Base-by-base conservation (phyloP, 192 early-diverging fungal species). In the Coemansia sp. region DNA sequence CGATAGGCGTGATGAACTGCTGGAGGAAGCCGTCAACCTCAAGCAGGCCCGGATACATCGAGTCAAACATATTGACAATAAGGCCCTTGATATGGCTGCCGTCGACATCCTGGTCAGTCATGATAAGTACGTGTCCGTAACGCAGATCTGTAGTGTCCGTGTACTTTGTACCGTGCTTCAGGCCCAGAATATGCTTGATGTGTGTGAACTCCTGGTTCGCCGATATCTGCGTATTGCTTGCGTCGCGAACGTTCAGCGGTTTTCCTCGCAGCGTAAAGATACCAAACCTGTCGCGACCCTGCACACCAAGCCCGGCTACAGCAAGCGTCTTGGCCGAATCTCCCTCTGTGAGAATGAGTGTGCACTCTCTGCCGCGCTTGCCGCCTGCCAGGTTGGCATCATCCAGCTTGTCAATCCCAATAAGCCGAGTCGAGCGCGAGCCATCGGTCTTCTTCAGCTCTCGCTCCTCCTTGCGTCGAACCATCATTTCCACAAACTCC, bases 41-140 rank as follows among this genome's bases (percentile, higher is more conserved):
- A 64, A 99, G 80, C 48, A 99, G 82, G 3, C 89, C 91, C 9
- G 97, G 97, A 75, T 92, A 99, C 81, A 93, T 92, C 56, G 93
- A 89, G 81, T 98, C 96, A 40, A 99, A 85, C 63, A 98, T 91
- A 78, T 99, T 99, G 77, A 99, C 92, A 19, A 99, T 87, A 7
- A 99, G 86, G 19, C 96, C 96, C 77, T 99, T 99, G 83, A 98
- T 98, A 67, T 97, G 96, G 21, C 93, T 95, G 32, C 95, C 95
- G 68, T 97, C 95, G 61, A 95, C 90, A 86, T 96, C 95, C 87
- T 97, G 97, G 90, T 99, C 97, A 5, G 96, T 93, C 97, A 99
- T 99, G 61, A 98, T 95, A 90, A 99, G 97, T 12, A 99, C 83
- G 59, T 92, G 89, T 0, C 96, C 97, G 74, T 99, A 99, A 58